These are phyloP conservation scores for Fusarium sterilihyphosum DNA, from an alignment of 2,329 filamentous ascomycete genomes.

Conservation along the genomic window DNA sequence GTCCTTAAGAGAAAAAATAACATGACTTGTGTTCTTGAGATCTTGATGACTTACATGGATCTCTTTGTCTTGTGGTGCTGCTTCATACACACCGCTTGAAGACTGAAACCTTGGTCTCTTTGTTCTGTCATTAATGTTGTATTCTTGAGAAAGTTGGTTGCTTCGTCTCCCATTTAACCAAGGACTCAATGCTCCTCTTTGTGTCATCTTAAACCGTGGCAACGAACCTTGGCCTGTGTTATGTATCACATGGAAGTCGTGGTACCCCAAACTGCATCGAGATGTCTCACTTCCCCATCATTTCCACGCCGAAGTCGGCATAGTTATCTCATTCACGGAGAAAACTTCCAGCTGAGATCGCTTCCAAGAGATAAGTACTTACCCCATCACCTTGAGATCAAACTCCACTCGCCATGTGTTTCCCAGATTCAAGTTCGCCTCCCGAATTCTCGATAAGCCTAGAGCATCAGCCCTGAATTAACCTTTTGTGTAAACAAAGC, in stretches of 20 bases:
- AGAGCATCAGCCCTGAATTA: constrained; percentile 12
- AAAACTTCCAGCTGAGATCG: background rate
- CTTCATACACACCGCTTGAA: constrained; percentile 25
- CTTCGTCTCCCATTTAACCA: background rate
- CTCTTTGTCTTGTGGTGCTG: constrained; percentile 5
- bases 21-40: background rate
- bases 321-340: background rate
- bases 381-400: constrained; percentile 7
- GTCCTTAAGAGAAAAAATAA: background rate
- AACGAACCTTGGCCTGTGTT: constrained; percentile 15
- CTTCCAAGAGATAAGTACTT: background rate
- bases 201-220: constrained; percentile 12
- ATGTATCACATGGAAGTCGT: constrained; percentile 12
- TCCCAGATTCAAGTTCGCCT: constrained; percentile 11
- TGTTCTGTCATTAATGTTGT: constrained; percentile 15
- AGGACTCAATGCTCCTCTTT: background rate
- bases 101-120: constrained; percentile 15
- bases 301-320: constrained; percentile 21
- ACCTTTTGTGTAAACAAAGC: background rate
- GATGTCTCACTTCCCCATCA: constrained; percentile 27
- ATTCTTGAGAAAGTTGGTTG: background rate
- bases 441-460: background rate
- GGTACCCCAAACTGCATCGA: constrained; percentile 11
- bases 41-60: constrained; percentile 8
- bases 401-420: constrained; percentile 36